phyloP scores from a whole-genome alignment of 441 rosid genomes.

The Pelargonium citronellum region DNA sequence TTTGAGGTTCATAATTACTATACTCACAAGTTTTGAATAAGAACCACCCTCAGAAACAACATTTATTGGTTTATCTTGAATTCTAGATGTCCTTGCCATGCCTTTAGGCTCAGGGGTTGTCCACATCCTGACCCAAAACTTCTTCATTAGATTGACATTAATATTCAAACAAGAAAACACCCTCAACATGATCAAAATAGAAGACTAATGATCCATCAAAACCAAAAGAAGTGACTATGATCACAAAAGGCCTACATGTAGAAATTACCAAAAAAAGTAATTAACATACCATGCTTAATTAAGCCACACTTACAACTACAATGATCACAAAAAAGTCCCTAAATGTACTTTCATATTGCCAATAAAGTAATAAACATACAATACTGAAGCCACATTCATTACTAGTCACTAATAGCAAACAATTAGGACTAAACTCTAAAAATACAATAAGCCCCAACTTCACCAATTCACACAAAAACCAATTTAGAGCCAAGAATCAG shows the following conservation, averaged over 20 bases:
- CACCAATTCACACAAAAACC: neutral
- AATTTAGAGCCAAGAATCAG: neutral
- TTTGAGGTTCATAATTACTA: too few relatives aligned
- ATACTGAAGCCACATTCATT: neutral
- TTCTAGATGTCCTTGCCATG: neutral
- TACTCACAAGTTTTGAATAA: neutral
- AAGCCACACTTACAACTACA: too few relatives aligned
- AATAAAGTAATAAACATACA: neutral
- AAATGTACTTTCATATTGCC: neutral
- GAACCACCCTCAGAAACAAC: neutral
- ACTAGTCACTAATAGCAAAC: neutral
- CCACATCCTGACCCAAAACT: slow-evolving; percentile 32
- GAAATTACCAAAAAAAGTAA: too few relatives aligned
- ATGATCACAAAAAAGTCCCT: neutral
- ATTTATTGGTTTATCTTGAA: neutral
- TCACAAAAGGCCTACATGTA: neutral
- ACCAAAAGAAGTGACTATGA: neutral
- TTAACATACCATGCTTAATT: too few relatives aligned
- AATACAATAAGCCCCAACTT: neutral
- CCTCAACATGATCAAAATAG: neutral
- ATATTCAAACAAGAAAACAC: neutral
- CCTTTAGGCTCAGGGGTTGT: neutral
- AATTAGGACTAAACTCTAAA: neutral
- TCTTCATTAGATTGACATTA: slow-evolving; percentile 12
- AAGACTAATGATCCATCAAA: neutral